Evolutionary conservation across 2,329 filamentous ascomycete species (phyloP).

Genomic region (Exophiala viscosa): DNA sequence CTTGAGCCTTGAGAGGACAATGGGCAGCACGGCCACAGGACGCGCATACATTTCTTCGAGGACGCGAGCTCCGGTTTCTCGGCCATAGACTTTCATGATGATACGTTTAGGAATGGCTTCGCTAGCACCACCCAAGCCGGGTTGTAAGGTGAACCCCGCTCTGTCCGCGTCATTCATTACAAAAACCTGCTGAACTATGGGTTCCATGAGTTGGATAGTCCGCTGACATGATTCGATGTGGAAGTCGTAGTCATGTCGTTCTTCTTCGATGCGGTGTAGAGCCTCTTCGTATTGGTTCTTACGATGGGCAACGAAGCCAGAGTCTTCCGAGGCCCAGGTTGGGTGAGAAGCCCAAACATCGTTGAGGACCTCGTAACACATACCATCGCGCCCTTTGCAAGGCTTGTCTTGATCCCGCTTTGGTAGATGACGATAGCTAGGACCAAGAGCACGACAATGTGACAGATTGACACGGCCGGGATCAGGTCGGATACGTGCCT

Average conservation of each 20-base stretch:
- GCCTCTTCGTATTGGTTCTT: constrained; percentile 96
- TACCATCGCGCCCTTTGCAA: constrained; percentile 89
- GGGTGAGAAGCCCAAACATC: constrained; percentile 98
- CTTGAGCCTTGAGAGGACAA: constrained; percentile 84
- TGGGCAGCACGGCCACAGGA: constrained; percentile 81
- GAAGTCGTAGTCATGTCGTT: constrained; percentile 97
- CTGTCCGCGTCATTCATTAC: constrained; percentile 72
- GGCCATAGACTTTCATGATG: constrained; percentile 93
- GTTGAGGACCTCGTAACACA: constrained; percentile 89
- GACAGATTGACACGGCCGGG: constrained; percentile 83
- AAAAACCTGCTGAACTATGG: constrained; percentile 84
- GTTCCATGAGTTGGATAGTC: constrained; percentile 92
- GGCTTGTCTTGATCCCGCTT: constrained; percentile 86
- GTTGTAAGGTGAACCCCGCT: constrained; percentile 71
- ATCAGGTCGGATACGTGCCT: constrained; percentile 72
- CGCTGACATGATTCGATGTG: constrained; percentile 94
- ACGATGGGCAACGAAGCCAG: constrained; percentile 92
- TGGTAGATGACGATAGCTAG: constrained; percentile 88
- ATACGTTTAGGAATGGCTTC: constrained; percentile 96
- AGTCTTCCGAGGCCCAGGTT: constrained; percentile 97
- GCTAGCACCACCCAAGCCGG: constrained; percentile 83
- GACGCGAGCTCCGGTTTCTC: constrained; percentile 76
- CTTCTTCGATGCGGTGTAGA: constrained; percentile 93
- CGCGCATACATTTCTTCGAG: constrained; percentile 80
- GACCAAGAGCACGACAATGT: constrained; percentile 91